Conservation (phyloP, 352 stramenopile genomes). For the Thraustochytrium striatum region DNA sequence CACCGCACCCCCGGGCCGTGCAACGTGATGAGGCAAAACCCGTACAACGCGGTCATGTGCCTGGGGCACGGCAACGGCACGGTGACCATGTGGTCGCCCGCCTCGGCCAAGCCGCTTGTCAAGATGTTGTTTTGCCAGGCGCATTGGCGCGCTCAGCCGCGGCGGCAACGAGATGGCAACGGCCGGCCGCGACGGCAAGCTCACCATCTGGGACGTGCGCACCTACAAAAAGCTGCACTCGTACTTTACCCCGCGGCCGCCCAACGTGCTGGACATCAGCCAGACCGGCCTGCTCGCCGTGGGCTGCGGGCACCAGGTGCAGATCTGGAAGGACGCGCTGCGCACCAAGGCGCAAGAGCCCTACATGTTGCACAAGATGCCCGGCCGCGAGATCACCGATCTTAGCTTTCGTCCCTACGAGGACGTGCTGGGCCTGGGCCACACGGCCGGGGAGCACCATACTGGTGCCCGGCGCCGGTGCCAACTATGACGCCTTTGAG, state of each 20-base stretch:
- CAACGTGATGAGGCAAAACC: constrained; percentile 87
- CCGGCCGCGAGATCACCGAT: constrained; percentile 52
- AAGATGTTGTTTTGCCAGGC: constrained; percentile 94
- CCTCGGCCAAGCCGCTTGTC: constrained; percentile 83
- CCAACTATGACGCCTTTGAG: constrained; percentile 96
- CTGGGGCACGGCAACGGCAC: constrained; percentile 92
- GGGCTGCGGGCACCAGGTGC: constrained; percentile 79
- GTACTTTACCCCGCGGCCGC: constrained; percentile 80
- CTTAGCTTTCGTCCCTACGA: constrained; percentile 91
- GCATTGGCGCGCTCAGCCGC: constrained; percentile 82
- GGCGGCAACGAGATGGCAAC: constrained; percentile 93
- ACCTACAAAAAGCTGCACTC: constrained; percentile 87
- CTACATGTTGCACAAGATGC: constrained; percentile 84
- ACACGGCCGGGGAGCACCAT: constrained; percentile 72
- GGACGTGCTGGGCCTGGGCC: constrained; percentile 92
- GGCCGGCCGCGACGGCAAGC: constrained; percentile 82
- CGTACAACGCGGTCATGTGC: constrained; percentile 91
- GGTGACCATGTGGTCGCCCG: constrained; percentile 96
- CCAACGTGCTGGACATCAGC: constrained; percentile 86
- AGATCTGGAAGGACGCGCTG: constrained; percentile 74
- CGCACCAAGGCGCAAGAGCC: constrained; percentile 66
- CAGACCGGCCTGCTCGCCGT: constrained; percentile 89
- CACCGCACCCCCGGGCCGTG: constrained; percentile 85
- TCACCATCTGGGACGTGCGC: constrained; percentile 95
- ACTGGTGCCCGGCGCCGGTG: constrained; percentile 88